Base-by-base conservation (phyloP, 202 grass and related monocot genomes). In the Alloteropsis angusta region DNA sequence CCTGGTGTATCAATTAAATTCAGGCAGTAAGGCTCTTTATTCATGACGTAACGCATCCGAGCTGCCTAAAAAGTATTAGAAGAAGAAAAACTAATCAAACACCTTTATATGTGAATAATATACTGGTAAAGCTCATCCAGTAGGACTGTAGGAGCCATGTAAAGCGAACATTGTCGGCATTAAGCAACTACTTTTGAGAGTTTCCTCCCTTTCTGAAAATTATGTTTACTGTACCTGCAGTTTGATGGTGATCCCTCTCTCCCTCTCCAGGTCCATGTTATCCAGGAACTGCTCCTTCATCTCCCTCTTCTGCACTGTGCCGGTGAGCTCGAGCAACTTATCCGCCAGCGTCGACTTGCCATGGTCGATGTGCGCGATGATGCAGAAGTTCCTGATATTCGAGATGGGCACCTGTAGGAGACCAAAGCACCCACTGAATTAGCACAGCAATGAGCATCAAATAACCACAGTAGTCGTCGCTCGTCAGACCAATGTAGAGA, bases 211-310 rank as follows among this genome's bases (percentile, higher is more conserved):
- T n/a, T n/a, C n/a, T 42, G 0, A 76, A 1, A 16, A n/a, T 12
- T 34, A 48, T 26, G 38, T 62, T 44, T 16, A 77, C 21, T 39
- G 19, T 82, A 98, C 95, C 92, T 98, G 95, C 66, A 98, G 60
- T 38, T 97, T 98, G 68, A 98, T 98, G 25, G 95, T 98, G 85
- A 98, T 94, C 41, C 95, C 95, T 86, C 95, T 94, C 85, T 98
- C 91, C 85, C 95, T 90, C 67, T 98, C 95, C 81, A 98, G 85
- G 85, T 94, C 95, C 95, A 98, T 94, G 67, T 98, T 98, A 74
- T 94, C 95, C 71, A 94, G 78, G 77, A 94, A 98, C 68, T 98
- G 95, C 81, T 94, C 87, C 60, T 98, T 98, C 95, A 98, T 98
- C 47, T 98, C 95, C 84, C 95, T 90, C 43, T 92, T 94, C 80